Evolutionary conservation across 164 flowering plant species (phyloP), one percentile per base, ranked within the genome.

Genomic region (Tinospora cordifolia): DNA sequence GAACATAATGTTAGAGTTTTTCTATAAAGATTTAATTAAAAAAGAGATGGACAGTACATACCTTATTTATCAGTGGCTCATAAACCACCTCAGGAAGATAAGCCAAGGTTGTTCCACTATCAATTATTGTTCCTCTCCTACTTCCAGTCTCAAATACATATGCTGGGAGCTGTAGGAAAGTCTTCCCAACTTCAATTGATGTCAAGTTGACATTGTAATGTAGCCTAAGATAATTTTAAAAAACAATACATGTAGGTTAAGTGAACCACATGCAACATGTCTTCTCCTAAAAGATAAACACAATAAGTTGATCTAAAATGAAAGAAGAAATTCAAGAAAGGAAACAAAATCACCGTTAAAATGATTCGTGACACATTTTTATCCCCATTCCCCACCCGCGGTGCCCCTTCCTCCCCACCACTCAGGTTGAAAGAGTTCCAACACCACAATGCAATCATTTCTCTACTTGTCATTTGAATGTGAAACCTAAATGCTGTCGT

Each of bases 41-140:
- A 60, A 63, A 34, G 24, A n/a, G 58, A 65, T 41, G 60, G 12
- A 25, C 21, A 30, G 9, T 21, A 74, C 75, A 39, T 77, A 85
- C 93, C 85, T 63, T 64, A 12, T 2, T 47, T 26, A 89, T 75
- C 41, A 94, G 26, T 60, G 83, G 78, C 0, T 76, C 74, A 72
- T 84, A 94, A 74, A 87, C 79, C 19, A 30, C 79, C 14, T 75
- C 76, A 27, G 97, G 92, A 78, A 94, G 83, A 80, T 92, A 92
- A 3, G 97, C 89, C 86, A 94, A 80, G 25, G 98, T 92, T 75
- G 97, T 90, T 57, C 98, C 98, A 78, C 97, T 92, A 74, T 94
- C 98, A 73, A 94, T 83, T 39, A 94, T 86, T 46, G 97, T 81
- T 67, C 90, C 92, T 75, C 71, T 83, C 25, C 65, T 69, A 12